Conservation (phyloP, 495 filamentous ascomycete genomes). For the Annulohypoxylon maeteangense region DNA sequence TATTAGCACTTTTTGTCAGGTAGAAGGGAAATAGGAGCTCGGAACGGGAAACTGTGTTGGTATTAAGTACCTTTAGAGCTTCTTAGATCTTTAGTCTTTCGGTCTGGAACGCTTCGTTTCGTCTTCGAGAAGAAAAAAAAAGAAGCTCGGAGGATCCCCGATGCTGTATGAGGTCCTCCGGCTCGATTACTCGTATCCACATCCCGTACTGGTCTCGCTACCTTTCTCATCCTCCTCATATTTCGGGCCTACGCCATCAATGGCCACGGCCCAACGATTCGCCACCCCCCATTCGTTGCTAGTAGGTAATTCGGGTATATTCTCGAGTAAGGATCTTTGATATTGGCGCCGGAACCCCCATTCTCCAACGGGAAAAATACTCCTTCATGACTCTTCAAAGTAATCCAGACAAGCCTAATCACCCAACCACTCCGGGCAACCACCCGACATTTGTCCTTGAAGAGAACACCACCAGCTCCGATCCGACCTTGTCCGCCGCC, state of each 20-base stretch:
- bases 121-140: constrained; percentile 15
- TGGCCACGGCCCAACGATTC: constrained; percentile 38
- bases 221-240: constrained; percentile 27
- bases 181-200: constrained; percentile 33
- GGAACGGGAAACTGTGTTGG: constrained; percentile 14
- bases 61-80: constrained; percentile 27
- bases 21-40: constrained; percentile 33
- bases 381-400: constrained; percentile 48
- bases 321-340: constrained; percentile 42
- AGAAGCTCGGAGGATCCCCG: constrained; percentile 15
- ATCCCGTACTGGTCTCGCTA: constrained; percentile 26
- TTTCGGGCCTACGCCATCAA: constrained; percentile 36
- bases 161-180: constrained; percentile 31
- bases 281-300: constrained; percentile 39
- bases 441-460: constrained; percentile 37
- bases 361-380: constrained; percentile 31
- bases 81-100: constrained; percentile 9
- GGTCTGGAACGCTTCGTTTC: constrained; percentile 19
- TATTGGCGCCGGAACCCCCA: constrained; percentile 25
- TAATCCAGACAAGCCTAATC: constrained; percentile 39
- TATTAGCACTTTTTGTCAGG: constrained; percentile 13
- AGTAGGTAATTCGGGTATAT: constrained; percentile 40
- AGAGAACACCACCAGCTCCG: constrained; percentile 37
- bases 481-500: constrained; percentile 26
- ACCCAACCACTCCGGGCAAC: constrained; percentile 35